Percentiles rank a stretch among this genome's conserved stretches.
These are phyloP conservation scores for Macrotyloma uniflorum DNA, from an alignment of 306 rosid genomes.

Conservation along the genomic window DNA sequence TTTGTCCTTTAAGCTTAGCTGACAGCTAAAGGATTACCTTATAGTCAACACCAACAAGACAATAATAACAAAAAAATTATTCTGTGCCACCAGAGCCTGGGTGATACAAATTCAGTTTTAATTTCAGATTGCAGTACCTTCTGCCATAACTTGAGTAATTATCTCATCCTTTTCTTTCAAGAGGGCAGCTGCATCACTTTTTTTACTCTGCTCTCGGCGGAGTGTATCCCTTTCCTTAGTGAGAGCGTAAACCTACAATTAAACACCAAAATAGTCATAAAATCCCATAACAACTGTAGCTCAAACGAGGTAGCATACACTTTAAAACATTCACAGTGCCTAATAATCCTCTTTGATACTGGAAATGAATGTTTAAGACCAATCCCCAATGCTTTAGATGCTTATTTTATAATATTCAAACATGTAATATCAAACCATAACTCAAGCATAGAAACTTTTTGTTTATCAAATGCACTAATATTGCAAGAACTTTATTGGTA, in stretches of 20 bases:
- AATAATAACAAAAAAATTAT: constrained; percentile 4
- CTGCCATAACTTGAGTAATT: constrained; percentile 99
- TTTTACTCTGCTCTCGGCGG: constrained; percentile 91
- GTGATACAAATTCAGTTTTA: constrained; percentile 28
- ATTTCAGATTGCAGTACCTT: constrained; percentile 59
- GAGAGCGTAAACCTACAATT: constrained; percentile 86
- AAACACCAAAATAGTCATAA: constrained; percentile 29
- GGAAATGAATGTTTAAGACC: constrained; percentile 23
- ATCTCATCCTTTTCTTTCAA: constrained; percentile 99
- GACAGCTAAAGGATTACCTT: no score
- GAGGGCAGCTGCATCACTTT: constrained; percentile 97
- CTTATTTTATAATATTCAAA: constrained; percentile 2
- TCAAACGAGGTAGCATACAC: constrained; percentile 24
- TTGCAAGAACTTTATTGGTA: constrained; percentile 13
- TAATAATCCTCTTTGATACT: constrained; percentile 23
- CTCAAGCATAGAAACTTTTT: not conserved
- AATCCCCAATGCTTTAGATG: constrained; percentile 34
- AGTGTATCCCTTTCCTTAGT: constrained; percentile 97
- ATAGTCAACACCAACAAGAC: constrained; percentile 24
- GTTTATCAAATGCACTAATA: not conserved
- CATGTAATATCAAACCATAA: no score
- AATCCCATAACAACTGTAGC: constrained; percentile 4
- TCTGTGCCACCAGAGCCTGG: not conserved
- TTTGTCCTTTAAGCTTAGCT: no score
- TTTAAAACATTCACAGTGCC: constrained; percentile 9